Evolutionary conservation across 83 land plant species (phyloP).

Genomic region (Diphasiastrum complanatum): DNA sequence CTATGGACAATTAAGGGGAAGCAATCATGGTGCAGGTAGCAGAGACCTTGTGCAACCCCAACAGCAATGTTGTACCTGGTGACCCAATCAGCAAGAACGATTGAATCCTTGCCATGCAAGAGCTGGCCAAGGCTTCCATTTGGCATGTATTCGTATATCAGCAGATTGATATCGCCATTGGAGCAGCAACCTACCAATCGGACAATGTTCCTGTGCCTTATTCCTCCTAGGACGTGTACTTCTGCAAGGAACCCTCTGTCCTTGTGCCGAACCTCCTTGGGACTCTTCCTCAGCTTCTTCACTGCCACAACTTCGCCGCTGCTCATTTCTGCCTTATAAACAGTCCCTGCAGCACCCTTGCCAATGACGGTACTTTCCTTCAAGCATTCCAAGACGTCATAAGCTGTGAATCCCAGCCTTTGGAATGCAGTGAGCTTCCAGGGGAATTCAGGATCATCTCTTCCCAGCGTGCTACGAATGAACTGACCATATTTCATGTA

Average conservation of each 20-base stretch:
- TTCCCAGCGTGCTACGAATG: conserved; percentile 7
- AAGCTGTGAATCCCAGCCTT: conserved; percentile 40
- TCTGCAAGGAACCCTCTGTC: conserved; percentile 36
- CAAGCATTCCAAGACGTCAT: conserved; percentile 33
- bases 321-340: conserved; percentile 46
- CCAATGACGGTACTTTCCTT: conserved; percentile 47
- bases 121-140: conserved; percentile 50
- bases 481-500: background rate
- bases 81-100: conserved; percentile 38
- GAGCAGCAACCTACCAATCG: conserved; percentile 46
- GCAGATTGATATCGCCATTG: conserved; percentile 31
- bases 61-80: conserved; percentile 38
- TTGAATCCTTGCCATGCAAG: conserved; percentile 36
- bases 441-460: conserved; percentile 25
- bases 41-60: conserved; percentile 45
- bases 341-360: conserved; percentile 53
- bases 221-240: conserved; percentile 39
- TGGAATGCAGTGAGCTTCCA: conserved; percentile 58
- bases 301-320: conserved; percentile 50
- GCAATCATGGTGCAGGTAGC: conserved; percentile 52
- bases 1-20: conserved; percentile 52
- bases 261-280: conserved; percentile 13
- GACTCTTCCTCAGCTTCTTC: conserved; percentile 52
- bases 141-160: conserved; percentile 53
- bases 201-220: conserved; percentile 61